These are phyloP conservation scores for Catharanthus roseus DNA, from an alignment of 257 asterid genomes.

Conservation along the genomic window DNA sequence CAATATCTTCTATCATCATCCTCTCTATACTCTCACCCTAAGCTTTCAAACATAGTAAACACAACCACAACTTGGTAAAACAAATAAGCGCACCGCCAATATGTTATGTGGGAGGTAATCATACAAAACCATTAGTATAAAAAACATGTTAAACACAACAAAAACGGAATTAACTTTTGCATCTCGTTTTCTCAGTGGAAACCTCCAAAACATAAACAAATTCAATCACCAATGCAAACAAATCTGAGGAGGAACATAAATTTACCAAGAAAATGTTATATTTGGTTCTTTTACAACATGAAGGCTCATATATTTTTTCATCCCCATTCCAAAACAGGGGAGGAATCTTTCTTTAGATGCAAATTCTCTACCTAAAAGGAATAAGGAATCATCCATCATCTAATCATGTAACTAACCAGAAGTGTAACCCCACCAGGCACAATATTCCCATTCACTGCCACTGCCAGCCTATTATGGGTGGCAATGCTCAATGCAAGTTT, in stretches of 20 bases:
- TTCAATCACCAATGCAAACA: not conserved
- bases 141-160: too few species aligned
- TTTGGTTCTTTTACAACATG: not conserved
- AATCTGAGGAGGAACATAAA: not conserved
- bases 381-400: constrained; percentile 59
- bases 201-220: not conserved
- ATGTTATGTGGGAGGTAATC: too few species aligned
- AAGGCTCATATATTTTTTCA: not conserved
- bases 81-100: too few species aligned
- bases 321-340: constrained; percentile 36
- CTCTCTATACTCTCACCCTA: too few species aligned
- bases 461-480: constrained; percentile 1
- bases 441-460: constrained; percentile 3
- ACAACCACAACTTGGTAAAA: too few species aligned
- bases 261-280: not conserved
- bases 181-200: not conserved
- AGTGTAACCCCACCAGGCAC: constrained; percentile 1
- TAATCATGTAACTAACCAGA: constrained; percentile 13
- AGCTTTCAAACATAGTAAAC: too few species aligned
- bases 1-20: too few species aligned
- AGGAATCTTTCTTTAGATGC: constrained; percentile 4
- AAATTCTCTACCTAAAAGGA: constrained; percentile 31
- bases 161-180: not conserved
- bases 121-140: too few species aligned
- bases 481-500: constrained; percentile 27